Conservation (phyloP, 139 green algal species). For the Astrephomene gubernaculifera region DNA sequence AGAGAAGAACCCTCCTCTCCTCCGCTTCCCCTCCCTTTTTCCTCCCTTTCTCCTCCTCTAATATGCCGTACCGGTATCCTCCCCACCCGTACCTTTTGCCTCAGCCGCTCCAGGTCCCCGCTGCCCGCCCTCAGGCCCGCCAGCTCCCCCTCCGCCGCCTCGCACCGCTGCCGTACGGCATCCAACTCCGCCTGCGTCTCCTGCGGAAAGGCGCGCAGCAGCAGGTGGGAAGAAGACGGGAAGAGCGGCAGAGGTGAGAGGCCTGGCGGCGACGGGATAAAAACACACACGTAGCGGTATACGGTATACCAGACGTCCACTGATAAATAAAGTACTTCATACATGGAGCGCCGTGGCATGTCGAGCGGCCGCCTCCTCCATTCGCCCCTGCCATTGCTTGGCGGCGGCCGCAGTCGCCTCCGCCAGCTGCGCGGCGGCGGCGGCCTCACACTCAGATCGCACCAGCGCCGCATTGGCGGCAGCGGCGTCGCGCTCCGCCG, state of each 20-base stretch:
- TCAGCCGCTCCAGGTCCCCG: slow-evolving; percentile 26
- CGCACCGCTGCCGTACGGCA: neutral
- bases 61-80: neutral
- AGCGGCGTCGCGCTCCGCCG: slow-evolving; percentile 39
- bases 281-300: no score
- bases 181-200: slow-evolving; percentile 28
- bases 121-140: neutral
- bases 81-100: slow-evolving; percentile 2
- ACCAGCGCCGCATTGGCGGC: slow-evolving; percentile 2
- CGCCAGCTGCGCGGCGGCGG: neutral
- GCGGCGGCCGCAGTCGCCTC: neutral
- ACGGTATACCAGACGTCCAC: no score
- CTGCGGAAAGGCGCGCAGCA: neutral
- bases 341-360: slow-evolving; percentile 11
- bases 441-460: slow-evolving; percentile 14
- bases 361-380: slow-evolving; percentile 21
- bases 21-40: no score
- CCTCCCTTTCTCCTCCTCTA: neutral
- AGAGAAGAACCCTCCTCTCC: no score
- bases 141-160: slow-evolving; percentile 22
- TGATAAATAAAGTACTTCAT: no score
- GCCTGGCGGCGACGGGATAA: no score
- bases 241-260: no score
- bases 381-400: slow-evolving; percentile 19
- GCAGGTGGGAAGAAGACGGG: no score